These are phyloP conservation scores for Blastobotrys mokoenaii DNA, from an alignment of 805 yeast genomes.

Conservation along the genomic window DNA sequence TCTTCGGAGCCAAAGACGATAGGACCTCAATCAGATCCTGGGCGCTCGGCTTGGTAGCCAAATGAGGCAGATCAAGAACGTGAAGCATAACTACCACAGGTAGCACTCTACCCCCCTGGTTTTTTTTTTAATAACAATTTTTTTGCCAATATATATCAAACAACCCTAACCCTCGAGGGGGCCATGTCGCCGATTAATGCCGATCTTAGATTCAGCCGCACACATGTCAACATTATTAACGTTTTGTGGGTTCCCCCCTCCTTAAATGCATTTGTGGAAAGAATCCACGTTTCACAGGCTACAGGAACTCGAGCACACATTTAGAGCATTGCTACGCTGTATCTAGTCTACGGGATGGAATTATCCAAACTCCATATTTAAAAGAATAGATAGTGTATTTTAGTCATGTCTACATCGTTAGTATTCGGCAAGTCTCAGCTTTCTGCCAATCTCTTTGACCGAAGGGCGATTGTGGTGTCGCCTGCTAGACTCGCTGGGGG, in stretches of 20 bases:
- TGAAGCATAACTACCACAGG: slow-evolving; percentile 9
- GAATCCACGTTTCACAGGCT: too few species aligned
- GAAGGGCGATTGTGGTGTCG: slow-evolving; percentile 30
- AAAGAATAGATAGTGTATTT: background rate
- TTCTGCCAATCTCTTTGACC: slow-evolving; percentile 53
- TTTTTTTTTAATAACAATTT: too few species aligned
- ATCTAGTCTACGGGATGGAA: too few species aligned
- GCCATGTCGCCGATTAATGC: background rate
- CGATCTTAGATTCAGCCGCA: background rate
- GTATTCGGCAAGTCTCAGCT: slow-evolving; percentile 55
- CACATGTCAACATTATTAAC: background rate
- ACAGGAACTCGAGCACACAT: too few species aligned
- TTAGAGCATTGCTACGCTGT: too few species aligned
- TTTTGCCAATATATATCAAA: background rate
- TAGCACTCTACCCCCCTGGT: background rate
- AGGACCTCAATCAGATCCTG: slow-evolving; percentile 13
- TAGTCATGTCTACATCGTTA: slow-evolving; percentile 20
- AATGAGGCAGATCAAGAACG: slow-evolving; percentile 25
- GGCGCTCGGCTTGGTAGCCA: slow-evolving; percentile 16
- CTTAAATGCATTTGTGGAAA: background rate
- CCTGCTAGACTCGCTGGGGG: slow-evolving; percentile 34
- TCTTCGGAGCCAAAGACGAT: slow-evolving; percentile 9
- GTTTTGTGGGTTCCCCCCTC: background rate
- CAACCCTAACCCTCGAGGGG: background rate
- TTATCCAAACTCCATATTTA: too few species aligned